Conservation (phyloP, 73 alveolate species). For the Durusdinium trenchii region DNA sequence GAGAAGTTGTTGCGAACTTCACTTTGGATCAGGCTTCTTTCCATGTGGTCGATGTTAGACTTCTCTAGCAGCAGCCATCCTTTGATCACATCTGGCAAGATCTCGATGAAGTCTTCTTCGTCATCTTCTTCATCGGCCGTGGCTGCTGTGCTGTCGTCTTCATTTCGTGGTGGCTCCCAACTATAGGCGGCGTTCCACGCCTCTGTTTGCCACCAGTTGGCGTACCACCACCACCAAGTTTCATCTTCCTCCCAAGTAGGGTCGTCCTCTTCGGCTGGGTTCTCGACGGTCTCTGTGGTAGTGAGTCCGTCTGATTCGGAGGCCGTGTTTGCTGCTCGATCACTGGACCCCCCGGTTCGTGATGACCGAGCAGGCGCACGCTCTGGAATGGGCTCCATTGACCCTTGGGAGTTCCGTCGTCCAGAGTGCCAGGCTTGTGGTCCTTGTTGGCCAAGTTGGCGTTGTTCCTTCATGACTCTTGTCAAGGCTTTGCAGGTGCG, state of each 20-base stretch:
- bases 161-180: not conserved
- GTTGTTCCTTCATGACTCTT: not conserved
- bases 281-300: not conserved
- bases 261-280: not conserved
- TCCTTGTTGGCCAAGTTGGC: no score
- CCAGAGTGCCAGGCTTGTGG: not conserved
- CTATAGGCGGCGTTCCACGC: not conserved
- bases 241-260: not conserved
- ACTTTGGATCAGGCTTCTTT: not conserved
- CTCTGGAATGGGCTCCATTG: not conserved
- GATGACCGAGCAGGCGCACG: not conserved
- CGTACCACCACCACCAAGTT: not conserved
- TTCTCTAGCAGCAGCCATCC: constrained; percentile 34
- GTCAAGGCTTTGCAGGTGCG: constrained; percentile 12
- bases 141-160: not conserved
- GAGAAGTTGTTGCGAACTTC: not conserved
- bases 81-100: not conserved
- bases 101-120: constrained; percentile 10
- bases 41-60: not conserved
- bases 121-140: not conserved
- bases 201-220: not conserved
- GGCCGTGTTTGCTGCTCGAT: not conserved
- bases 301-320: not conserved
- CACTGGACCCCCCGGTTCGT: not conserved
- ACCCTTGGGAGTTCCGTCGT: not conserved